phyloP scores from a whole-genome alignment of 2,329 filamentous ascomycete genomes.

The Fusarium goolgardi region DNA sequence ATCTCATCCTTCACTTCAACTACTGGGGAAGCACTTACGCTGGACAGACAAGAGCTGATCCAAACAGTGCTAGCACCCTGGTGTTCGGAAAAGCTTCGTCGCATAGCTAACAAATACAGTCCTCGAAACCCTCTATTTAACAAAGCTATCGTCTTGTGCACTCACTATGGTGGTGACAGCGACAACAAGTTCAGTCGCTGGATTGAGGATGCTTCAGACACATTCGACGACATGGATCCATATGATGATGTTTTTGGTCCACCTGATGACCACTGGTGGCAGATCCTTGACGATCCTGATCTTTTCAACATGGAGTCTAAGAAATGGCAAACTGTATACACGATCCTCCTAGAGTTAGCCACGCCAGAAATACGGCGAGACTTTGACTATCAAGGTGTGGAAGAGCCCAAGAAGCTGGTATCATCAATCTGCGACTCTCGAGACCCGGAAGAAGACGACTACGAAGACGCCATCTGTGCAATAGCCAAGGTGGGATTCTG shows the following conservation, averaged over 20 bases:
- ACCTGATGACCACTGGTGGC: background rate
- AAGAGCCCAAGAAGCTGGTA: background rate
- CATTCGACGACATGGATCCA: background rate
- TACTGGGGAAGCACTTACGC: fast-evolving
- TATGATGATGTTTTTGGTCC: background rate
- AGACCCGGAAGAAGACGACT: background rate
- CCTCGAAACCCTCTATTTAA: background rate
- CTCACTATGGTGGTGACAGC: background rate
- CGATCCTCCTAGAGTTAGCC: background rate
- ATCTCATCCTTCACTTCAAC: background rate
- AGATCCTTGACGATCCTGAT: background rate
- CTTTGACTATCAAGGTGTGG: background rate
- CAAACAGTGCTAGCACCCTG: background rate
- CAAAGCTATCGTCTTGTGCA: background rate
- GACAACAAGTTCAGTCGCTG: background rate
- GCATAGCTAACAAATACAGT: background rate
- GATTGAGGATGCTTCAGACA: background rate
- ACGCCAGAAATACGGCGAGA: background rate
- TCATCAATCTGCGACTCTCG: fast-evolving
- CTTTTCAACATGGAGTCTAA: background rate
- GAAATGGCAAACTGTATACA: background rate
- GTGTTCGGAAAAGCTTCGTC: background rate
- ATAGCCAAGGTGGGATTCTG: background rate
- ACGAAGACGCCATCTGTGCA: background rate
- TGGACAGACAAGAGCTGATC: background rate